Evolutionary conservation across 148 eudicot species (phyloP), one percentile per base, ranked within the genome.

Genomic region (Arctostaphylos glauca): DNA sequence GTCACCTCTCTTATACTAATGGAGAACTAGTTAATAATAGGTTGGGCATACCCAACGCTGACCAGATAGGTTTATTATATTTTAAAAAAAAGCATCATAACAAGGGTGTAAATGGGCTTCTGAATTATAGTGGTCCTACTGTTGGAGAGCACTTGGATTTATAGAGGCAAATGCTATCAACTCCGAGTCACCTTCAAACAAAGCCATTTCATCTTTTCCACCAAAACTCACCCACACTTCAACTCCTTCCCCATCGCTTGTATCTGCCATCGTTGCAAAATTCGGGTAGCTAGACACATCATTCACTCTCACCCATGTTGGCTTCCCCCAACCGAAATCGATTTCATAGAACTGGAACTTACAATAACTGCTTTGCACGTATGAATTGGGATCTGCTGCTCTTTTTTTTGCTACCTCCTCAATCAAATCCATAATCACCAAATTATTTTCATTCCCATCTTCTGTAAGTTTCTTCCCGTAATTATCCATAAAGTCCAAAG

Each of bases 281-380:
- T 78, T 78, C 49, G 67, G 31, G 44, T 8, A 10, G 2, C 8
- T 10, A 9, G 0, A 25, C 23, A 7, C 48, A 43, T 46, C 52
- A 3, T 46, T 56, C 23, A 76, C 5, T 10, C 4, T 23, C 13
- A 12, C 79, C 79, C 79, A 76, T 5, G 21, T 10, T 4, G 80
- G 66, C 49, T 38, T 55, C 25, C 68, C 80, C 80, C 52, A 78
- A 46, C 80, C 80, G 10, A 56, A 78, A 43, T 78, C 80, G 0
- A 48, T 48, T 6, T 58, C 80, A 31, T 78, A 78, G 0, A 25
- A 5, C 15, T 3, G 23, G 4, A 56, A 13, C 23, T 48, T 41
- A n/a, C 68, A 31, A 21, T 7, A 15, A 43, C 68, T 55, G 0
- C n/a, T 55, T 9, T 49, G 50, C 3, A 14, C 6, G 7, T 78